A percentile compares a stretch with the other conserved stretches of the same genome.
Evolutionary conservation across 176 grass and related monocot species (phyloP).

Genomic region (Saccharum officinarum): DNA sequence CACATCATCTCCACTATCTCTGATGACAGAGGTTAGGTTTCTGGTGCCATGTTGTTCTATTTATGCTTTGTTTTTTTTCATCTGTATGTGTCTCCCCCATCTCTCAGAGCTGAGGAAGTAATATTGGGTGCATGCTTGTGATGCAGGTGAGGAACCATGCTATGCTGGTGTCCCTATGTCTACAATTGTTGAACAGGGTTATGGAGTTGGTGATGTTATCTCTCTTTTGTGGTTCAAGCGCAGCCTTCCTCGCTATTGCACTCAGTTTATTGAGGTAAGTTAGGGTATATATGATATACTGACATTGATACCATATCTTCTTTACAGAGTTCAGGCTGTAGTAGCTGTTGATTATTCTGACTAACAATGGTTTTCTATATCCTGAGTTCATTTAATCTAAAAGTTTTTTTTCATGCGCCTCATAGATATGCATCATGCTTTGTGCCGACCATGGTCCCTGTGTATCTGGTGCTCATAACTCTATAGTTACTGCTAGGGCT

Average conservation of each 20-base stretch:
- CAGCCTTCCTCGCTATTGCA: constrained; percentile 97
- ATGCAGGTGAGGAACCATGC: constrained; percentile 92
- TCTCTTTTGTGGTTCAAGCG: constrained; percentile 99
- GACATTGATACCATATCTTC: constrained; percentile 8
- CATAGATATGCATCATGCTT: constrained; percentile 94
- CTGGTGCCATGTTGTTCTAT: constrained; percentile 16
- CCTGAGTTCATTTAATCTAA: constrained; percentile 21
- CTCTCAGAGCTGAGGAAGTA: neutral
- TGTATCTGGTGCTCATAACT: constrained; percentile 98
- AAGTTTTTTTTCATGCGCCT: constrained; percentile 22
- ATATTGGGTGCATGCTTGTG: constrained; percentile 31
- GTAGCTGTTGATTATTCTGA: neutral
- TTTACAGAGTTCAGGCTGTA: neutral
- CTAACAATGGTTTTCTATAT: neutral
- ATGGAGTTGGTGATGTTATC: constrained; percentile 97
- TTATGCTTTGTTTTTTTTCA: constrained; percentile 5
- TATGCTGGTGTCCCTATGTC: constrained; percentile 99
- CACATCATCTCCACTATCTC: constrained; percentile 99
- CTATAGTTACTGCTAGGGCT: constrained; percentile 93
- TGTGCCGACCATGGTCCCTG: constrained; percentile 98
- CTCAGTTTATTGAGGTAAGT: constrained; percentile 96
- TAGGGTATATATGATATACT: constrained; percentile 7
- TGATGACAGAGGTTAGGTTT: constrained; percentile 95
- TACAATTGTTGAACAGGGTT: constrained; percentile 91
- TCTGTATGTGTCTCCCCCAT: neutral